These are phyloP conservation scores for Lentinula lateritia DNA, from an alignment of 768 basidiomycete species.

Conservation along the genomic window DNA sequence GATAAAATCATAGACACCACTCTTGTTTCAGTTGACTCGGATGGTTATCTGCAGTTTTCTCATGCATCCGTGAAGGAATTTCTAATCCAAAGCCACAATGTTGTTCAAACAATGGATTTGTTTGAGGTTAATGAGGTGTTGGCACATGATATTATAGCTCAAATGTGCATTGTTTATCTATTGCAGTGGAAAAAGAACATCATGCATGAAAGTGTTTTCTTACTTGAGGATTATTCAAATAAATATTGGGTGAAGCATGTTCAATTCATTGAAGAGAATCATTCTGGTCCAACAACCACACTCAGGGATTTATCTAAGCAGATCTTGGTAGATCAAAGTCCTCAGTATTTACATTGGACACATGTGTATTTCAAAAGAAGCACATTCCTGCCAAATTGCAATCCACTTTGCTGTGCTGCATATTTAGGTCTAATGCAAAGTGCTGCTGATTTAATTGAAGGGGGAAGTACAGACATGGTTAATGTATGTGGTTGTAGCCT, in stretches of 20 bases:
- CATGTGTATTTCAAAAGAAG: background rate
- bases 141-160: background rate
- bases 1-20: background rate
- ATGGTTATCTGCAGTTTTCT: background rate
- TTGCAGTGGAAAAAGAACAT: background rate
- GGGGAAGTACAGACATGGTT: background rate
- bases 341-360: background rate
- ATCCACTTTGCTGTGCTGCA: background rate
- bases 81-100: background rate
- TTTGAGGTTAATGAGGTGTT: background rate
- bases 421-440: background rate
- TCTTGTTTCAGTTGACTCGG: background rate
- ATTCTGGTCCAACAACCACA: too few relatives aligned
- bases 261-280: too few relatives aligned
- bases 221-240: background rate
- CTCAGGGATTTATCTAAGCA: too few relatives aligned
- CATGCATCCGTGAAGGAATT: slow-evolving; percentile 1
- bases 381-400: background rate
- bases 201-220: background rate
- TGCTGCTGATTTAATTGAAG: background rate
- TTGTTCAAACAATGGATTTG: background rate
- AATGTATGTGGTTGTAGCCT: background rate
- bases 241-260: background rate
- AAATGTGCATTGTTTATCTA: background rate
- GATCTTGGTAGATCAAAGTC: too few relatives aligned